A percentile compares a stretch with the other conserved stretches of the same genome.
Evolutionary conservation across 192 early-diverging fungal species (phyloP).

Genomic region (Paraglomus occultum): DNA sequence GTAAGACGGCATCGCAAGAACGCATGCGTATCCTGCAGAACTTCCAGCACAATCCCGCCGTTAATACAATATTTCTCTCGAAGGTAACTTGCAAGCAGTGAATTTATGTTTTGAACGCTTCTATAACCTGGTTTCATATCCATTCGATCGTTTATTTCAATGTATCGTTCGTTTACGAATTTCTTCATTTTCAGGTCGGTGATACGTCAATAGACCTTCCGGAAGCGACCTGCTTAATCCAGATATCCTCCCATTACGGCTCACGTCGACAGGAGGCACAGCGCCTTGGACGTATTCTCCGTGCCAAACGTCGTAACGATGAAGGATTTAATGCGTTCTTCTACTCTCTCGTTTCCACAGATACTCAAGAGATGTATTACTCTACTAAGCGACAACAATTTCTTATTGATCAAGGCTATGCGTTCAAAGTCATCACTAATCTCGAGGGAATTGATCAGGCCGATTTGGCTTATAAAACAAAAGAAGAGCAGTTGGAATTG

Average conservation of each 20-base stretch:
- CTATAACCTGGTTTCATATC: no score
- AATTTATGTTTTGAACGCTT: no score
- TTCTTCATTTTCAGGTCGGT: slow-evolving; percentile 59
- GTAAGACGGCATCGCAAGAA: slow-evolving; percentile 85
- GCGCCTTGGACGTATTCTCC: slow-evolving; percentile 85
- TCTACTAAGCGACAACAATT: slow-evolving; percentile 99
- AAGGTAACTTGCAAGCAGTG: slow-evolving; percentile 37
- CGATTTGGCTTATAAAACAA: slow-evolving; percentile 72
- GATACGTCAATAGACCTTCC: slow-evolving; percentile 99
- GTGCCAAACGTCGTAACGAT: slow-evolving; percentile 92
- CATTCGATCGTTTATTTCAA: no score
- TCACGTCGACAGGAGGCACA: slow-evolving; percentile 99
- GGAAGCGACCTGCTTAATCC: slow-evolving; percentile 97
- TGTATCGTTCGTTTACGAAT: no score
- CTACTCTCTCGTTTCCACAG: slow-evolving; percentile 96
- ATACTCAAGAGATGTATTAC: slow-evolving; percentile 99
- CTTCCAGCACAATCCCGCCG: slow-evolving; percentile 87
- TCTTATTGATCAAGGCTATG: slow-evolving; percentile 98
- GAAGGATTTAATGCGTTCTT: slow-evolving; percentile 98
- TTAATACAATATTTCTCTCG: slow-evolving; percentile 88
- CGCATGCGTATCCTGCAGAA: slow-evolving; percentile 89
- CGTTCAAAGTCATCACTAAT: slow-evolving; percentile 98
- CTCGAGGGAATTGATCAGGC: slow-evolving; percentile 89
- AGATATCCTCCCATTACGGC: slow-evolving; percentile 98
- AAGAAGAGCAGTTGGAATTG: slow-evolving; percentile 76